Conservation (phyloP, 2,329 filamentous ascomycete genomes). For the Penicillium digitatum region DNA sequence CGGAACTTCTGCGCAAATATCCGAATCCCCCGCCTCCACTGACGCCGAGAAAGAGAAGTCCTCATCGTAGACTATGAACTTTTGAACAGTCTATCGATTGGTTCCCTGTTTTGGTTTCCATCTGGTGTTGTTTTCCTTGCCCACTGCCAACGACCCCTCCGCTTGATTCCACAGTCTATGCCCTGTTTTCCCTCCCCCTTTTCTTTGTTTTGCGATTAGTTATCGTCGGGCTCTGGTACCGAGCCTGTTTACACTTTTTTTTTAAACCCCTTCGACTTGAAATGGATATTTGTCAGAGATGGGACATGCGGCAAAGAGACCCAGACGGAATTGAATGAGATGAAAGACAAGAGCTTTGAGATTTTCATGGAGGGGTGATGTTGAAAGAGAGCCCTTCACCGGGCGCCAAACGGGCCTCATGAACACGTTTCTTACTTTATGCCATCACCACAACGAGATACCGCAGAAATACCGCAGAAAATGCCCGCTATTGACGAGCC, state of each 20-base stretch:
- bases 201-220: constrained; percentile 18
- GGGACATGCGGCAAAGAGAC: neutral
- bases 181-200: constrained; percentile 13
- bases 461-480: constrained; percentile 39
- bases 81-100: constrained; percentile 9
- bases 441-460: constrained; percentile 34
- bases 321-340: constrained; percentile 9
- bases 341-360: constrained; percentile 3
- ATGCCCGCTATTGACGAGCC: constrained; percentile 35
- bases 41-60: constrained; percentile 36
- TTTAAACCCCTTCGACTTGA: constrained; percentile 12
- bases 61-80: constrained; percentile 25
- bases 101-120: constrained; percentile 17
- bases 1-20: constrained; percentile 27
- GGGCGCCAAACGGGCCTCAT: constrained; percentile 18
- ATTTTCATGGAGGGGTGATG: constrained; percentile 1
- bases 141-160: constrained; percentile 13
- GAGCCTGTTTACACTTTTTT: constrained; percentile 8
- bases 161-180: constrained; percentile 18
- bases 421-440: constrained; percentile 30
- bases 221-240: constrained; percentile 14
- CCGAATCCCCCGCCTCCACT: constrained; percentile 38
- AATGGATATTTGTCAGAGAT: constrained; percentile 13
- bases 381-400: constrained; percentile 17
- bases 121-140: constrained; percentile 15